A percentile compares a stretch with the other conserved stretches of the same genome.
phyloP scores from a whole-genome alignment of 495 filamentous ascomycete species.

The Annulohypoxylon maeteangense region DNA sequence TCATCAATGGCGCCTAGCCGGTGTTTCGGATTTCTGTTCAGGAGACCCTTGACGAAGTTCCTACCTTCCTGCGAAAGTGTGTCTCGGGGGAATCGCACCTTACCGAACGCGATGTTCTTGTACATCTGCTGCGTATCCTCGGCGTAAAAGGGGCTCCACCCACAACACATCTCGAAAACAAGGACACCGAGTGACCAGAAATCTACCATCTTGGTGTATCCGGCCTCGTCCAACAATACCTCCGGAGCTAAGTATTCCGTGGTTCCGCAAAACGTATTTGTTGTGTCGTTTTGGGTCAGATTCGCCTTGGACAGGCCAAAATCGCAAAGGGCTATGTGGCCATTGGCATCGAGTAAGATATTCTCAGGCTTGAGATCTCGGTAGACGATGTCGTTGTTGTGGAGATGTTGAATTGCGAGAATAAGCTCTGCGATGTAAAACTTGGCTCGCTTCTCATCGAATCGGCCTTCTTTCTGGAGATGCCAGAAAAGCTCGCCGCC shows the following conservation, averaged over 20 bases:
- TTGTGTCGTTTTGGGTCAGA: constrained; percentile 93
- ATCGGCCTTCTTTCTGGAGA: constrained; percentile 95
- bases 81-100: constrained; percentile 95
- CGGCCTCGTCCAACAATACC: constrained; percentile 92
- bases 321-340: constrained; percentile 94
- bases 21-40: constrained; percentile 97
- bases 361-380: constrained; percentile 98
- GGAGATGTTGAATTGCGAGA: constrained; percentile 91
- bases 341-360: constrained; percentile 90
- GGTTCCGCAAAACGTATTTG: constrained; percentile 98
- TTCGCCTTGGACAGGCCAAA: constrained; percentile 98
- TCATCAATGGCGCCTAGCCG: constrained; percentile 90
- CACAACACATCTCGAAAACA: constrained; percentile 99
- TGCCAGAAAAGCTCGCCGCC: constrained; percentile 99
- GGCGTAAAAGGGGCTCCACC: constrained; percentile 98
- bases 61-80: constrained; percentile 92
- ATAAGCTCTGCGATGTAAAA: constrained; percentile 99
- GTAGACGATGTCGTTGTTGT: constrained; percentile 97
- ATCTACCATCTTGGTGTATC: constrained; percentile 99
- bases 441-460: constrained; percentile 93
- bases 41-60: constrained; percentile 96
- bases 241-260: constrained; percentile 98
- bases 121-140: constrained; percentile 99
- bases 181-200: constrained; percentile 99
- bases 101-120: constrained; percentile 99